phyloP scores from a whole-genome alignment of 2,329 filamentous ascomycete genomes.

The Ophiosphaerella narmari region DNA sequence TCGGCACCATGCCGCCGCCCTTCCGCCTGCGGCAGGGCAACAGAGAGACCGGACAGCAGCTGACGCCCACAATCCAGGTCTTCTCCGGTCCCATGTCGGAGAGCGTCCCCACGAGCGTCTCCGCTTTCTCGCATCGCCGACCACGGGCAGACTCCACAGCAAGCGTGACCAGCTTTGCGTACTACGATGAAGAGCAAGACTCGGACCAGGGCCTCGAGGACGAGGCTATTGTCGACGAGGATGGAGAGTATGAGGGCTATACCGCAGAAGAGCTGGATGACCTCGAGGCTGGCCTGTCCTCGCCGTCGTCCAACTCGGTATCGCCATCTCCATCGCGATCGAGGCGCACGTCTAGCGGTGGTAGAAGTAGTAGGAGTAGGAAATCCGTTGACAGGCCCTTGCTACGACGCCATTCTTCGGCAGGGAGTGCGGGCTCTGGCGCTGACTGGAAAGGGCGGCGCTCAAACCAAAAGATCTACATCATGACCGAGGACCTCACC shows the following conservation, averaged over 20 bases:
- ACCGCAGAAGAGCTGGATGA: conserved; percentile 57
- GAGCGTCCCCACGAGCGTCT: conserved; percentile 90
- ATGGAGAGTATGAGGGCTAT: conserved; percentile 38
- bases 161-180: conserved; percentile 72
- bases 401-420: conserved; percentile 73
- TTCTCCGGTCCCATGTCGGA: conserved; percentile 94
- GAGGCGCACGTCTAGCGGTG: conserved; percentile 64
- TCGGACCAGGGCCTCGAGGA: conserved; percentile 35
- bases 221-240: conserved; percentile 40
- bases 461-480: conserved; percentile 87
- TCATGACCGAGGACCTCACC: conserved; percentile 89
- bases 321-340: conserved; percentile 51
- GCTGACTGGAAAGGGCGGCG: conserved; percentile 63
- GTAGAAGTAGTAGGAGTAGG: conserved; percentile 54
- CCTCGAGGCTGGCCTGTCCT: conserved; percentile 44
- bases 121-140: conserved; percentile 87
- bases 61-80: conserved; percentile 57
- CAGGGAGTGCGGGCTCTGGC: conserved; percentile 68
- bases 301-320: conserved; percentile 14
- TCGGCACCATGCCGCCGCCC: conserved; percentile 28
- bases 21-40: conserved; percentile 11
- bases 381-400: conserved; percentile 64
- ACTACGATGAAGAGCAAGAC: conserved; percentile 76
- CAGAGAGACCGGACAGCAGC: conserved; percentile 33
- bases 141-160: conserved; percentile 80